Base-by-base conservation (phyloP, 495 filamentous ascomycete species). In the Tuber calosporum region DNA sequence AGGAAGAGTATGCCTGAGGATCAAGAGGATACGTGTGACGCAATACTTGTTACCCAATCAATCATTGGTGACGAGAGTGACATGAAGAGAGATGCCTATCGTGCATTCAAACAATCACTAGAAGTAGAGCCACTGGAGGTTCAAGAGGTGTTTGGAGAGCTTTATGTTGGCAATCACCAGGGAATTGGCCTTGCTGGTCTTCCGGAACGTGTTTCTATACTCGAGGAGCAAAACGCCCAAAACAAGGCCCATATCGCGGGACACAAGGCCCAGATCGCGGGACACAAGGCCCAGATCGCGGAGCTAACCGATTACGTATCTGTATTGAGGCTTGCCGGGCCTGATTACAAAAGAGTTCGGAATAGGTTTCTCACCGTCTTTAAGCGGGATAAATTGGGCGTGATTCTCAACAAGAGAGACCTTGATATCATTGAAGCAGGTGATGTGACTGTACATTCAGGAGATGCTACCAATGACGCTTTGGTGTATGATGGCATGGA, bases 1-100 rank as follows among this genome's bases (percentile, higher is more conserved):
- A 5, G 15, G 67, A 7, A 58, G 67, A 40, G 37, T 73, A 69
- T 38, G 2, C 62, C 7, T 22, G 43, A 13, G 68, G 69, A 48
- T 58, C 45, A 74, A 68, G 69, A 43, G 36, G 37, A 75, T 68
- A 43, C 39, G 71, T 75, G 69, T 43, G 53, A 75, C 17, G 73
- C 73, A 4, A 68, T 72, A 75, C 73, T 75, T 19, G 69, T 71
- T 68, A 42, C 69, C 26, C 41, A 66, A 75, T 72, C 73, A 39
- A 41, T 40, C 34, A 30, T 62, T 40, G 73, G 69, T 26, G 26
- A 11, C 26, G 39, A 48, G 34, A 68, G 72, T 53, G 58, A 39
- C 36, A 72, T 58, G 39, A 75, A 69, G 73, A 42, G 0, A 43
- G 41, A 69, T 11, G 66, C 70, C n/a, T 37, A 72, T 68, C 66